Base-by-base conservation (phyloP, 139 green algal species). In the Astrephomene gubernaculifera region DNA sequence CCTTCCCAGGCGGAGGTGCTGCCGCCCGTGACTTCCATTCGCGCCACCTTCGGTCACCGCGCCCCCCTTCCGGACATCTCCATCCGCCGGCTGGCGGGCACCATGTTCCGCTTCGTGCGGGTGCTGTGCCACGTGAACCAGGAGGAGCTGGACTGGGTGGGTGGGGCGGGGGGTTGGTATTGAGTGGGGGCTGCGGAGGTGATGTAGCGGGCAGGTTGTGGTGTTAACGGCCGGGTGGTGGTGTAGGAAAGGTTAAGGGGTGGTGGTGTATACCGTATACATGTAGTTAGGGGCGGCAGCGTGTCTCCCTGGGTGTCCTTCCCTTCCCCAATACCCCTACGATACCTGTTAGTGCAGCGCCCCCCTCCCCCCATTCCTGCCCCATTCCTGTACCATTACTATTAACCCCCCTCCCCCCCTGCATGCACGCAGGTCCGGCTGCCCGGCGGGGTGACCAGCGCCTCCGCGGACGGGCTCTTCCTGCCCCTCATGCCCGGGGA, bases 91-190 rank as follows among this genome's bases (percentile, higher is more conserved):
- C 53, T 81, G 52, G 73, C 73, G 6, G 73, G 52, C 8, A 70
- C 53, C 53, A 69, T 81, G 35, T 81, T 81, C 73, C 69, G 70
- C 7, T 69, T 70, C 33, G 73, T 81, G 38, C 53, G 73, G 17
- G 36, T 3, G 33, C 53, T 81, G 35, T 81, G 73, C 73, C 73
- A 81, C 54, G 57, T 81, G 31, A 63, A n/a, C n/a, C 73, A 81
- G 53, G 36, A 27, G 35, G 73, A 81, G 22, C 73, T 81, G 25
- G 52, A 53, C 25, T 81, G 73, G 73, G 73, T 81, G 70, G 4
- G 73, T 78, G 70, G 1, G 70, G 41, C 38, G 36, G 24, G 65
- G 65, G 65, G 12, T n/a, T n/a, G n/a, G n/a, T n/a, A n/a, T n/a
- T n/a, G n/a, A n/a, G n/a, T n/a, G n/a, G n/a, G n/a, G n/a, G n/a